Base-by-base conservation (phyloP, 345 rosid species). In the Camelina sativa region DNA sequence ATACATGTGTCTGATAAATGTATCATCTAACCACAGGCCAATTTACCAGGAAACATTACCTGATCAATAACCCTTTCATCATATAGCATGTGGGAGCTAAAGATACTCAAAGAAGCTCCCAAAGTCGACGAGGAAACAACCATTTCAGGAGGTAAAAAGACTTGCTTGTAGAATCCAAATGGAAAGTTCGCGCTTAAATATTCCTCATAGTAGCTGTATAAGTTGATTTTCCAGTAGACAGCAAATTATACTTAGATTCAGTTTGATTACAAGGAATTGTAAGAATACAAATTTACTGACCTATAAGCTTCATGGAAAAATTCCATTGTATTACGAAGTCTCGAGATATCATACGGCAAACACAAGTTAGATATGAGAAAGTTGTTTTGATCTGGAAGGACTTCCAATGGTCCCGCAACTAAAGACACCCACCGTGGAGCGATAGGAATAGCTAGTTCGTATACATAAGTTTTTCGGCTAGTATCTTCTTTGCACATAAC, bases 11-110 rank as follows among this genome's bases (percentile, higher is more conserved):
- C 44, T 5, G 10, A 20, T 30, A 51, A 58, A 37, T 17, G 5
- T 69, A 44, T 38, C 57, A 56, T 64, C 25, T 41, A 72, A 32
- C 63, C 13, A 11, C 57, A 65, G 16, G 15, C 41, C 37, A n/a
- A 58, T 58, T 65, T 41, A 59, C 55, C 51, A 77, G 62, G 50
- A 51, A 65, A 22, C 11, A 16, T 16, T 79, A 94, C 97, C 97
- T 95, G 94, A 80, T 95, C 96, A 57, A 95, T 89, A 82, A 92
- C 85, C 75, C 86, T 92, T 82, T 90, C 96, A 75, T 95, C 97
- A 75, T 84, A 90, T 52, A 95, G 82, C 77, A 89, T 52, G 79
- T 92, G 96, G 20, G 97, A 90, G 76, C 91, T 92, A 69, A 95
- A 83, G 67, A 92, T 61, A 82, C 84, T 79, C 85, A 92, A 66